Percentiles rank a stretch among this genome's conserved stretches.
Conservation (phyloP, 2,329 filamentous ascomycete genomes). For the Berkeleyomyces basicola region DNA sequence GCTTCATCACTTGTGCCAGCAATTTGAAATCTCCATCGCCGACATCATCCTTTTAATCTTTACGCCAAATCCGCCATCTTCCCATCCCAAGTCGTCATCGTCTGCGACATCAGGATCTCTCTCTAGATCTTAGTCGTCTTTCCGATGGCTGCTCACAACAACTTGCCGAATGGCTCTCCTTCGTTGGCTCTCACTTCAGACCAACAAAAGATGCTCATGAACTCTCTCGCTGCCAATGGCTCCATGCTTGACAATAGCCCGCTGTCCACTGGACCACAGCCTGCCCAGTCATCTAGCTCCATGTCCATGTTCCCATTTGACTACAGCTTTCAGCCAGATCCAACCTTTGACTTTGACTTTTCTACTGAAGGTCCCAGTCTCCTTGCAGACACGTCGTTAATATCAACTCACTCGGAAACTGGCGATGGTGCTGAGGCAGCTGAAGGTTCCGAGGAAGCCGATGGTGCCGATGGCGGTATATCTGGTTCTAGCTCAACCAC, state of each 20-base stretch:
- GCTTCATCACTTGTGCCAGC: no score
- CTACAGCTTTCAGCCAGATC: constrained; percentile 57
- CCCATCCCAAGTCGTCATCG: not conserved
- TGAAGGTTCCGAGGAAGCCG: constrained; percentile 22
- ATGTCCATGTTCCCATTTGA: constrained; percentile 58
- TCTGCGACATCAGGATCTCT: constrained; percentile 4
- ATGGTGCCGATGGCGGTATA: not conserved
- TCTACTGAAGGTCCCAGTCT: constrained; percentile 23
- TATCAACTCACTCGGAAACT: constrained; percentile 39
- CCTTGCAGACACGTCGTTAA: constrained; percentile 49
- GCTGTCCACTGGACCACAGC: constrained; percentile 22
- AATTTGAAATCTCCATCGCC: not conserved
- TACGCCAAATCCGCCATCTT: not conserved
- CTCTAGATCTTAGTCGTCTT: constrained; percentile 7
- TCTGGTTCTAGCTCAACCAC: not conserved
- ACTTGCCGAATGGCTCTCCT: constrained; percentile 25
- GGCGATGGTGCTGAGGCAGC: constrained; percentile 27
- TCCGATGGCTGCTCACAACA: constrained; percentile 34
- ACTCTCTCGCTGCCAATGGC: constrained; percentile 47
- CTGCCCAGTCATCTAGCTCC: constrained; percentile 31
- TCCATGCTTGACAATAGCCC: constrained; percentile 19
- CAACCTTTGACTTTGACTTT: constrained; percentile 59
- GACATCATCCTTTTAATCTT: not conserved
- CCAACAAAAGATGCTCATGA: constrained; percentile 60
- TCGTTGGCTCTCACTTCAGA: constrained; percentile 57